A percentile compares a stretch with the other conserved stretches of the same genome.
phyloP scores from a whole-genome alignment of 164 flowering plant species.

The Vitis rupestris region DNA sequence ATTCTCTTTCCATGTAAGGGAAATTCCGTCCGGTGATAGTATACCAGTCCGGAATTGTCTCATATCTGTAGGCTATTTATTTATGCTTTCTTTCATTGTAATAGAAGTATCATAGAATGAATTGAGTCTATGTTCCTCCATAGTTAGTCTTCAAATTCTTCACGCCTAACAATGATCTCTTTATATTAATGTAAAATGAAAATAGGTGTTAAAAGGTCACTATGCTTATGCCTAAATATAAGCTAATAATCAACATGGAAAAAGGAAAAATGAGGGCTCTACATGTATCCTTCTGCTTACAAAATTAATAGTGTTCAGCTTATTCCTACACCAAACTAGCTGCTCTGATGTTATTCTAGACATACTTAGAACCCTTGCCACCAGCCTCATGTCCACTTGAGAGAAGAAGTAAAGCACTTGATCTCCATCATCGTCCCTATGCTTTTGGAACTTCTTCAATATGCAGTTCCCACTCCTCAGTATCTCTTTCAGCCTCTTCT shows the following conservation, averaged over 20 bases:
- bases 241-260: constrained; percentile 63
- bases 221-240: no score
- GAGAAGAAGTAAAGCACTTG: constrained; percentile 46
- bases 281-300: constrained; percentile 48
- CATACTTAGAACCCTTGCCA: constrained; percentile 74
- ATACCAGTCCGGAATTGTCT: no score
- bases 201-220: no score
- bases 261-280: constrained; percentile 73
- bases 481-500: constrained; percentile 65
- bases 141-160: no score
- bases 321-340: constrained; percentile 70
- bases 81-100: no score
- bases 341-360: constrained; percentile 68
- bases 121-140: no score
- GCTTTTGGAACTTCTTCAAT: constrained; percentile 62
- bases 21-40: no score
- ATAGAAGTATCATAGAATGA: no score
- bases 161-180: no score
- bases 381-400: constrained; percentile 71
- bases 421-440: constrained; percentile 32
- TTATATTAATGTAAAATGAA: no score
- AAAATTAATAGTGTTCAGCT: constrained; percentile 53
- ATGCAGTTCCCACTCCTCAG: constrained; percentile 72
- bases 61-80: no score
- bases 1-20: no score